phyloP scores from a whole-genome alignment of 2,329 filamentous ascomycete genomes.

The Tetracladium maxilliforme region DNA sequence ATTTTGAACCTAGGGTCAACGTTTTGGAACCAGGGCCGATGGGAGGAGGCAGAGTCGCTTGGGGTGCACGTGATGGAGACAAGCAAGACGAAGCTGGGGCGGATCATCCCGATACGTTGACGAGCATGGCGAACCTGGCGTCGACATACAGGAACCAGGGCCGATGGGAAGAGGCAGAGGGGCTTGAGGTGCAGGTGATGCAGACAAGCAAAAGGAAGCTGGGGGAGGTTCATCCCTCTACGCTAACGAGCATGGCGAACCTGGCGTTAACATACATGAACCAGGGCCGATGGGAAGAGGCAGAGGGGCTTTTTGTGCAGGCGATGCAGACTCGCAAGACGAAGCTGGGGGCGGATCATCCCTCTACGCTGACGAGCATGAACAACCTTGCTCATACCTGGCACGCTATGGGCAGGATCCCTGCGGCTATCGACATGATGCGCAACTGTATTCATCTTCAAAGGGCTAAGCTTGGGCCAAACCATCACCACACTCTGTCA shows the following conservation, averaged over 20 bases:
- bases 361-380: constrained; percentile 5
- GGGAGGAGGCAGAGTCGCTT: not conserved
- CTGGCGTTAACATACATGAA: constrained; percentile 2
- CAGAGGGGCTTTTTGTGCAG: constrained; percentile 1
- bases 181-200: constrained; percentile 3
- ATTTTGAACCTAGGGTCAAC: not conserved
- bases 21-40: not conserved
- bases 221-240: constrained; percentile 3
- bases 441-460: too few relatives aligned
- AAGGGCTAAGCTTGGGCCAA: too few relatives aligned
- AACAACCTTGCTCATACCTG: too few relatives aligned
- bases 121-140: not conserved
- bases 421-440: too few relatives aligned
- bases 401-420: too few relatives aligned
- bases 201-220: constrained; percentile 3
- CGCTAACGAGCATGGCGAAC: constrained; percentile 6
- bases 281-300: constrained; percentile 2
- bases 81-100: not conserved
- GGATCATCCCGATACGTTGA: constrained; percentile 1
- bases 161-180: constrained; percentile 4
- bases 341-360: constrained; percentile 5
- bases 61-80: not conserved
- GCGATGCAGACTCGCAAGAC: constrained; percentile 1
- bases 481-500: too few relatives aligned
- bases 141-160: constrained; percentile 2